A percentile compares a stretch with the other conserved stretches of the same genome.
Evolutionary conservation across 495 filamentous ascomycete species (phyloP).

Genomic region (Penicillium egyptiacum): DNA sequence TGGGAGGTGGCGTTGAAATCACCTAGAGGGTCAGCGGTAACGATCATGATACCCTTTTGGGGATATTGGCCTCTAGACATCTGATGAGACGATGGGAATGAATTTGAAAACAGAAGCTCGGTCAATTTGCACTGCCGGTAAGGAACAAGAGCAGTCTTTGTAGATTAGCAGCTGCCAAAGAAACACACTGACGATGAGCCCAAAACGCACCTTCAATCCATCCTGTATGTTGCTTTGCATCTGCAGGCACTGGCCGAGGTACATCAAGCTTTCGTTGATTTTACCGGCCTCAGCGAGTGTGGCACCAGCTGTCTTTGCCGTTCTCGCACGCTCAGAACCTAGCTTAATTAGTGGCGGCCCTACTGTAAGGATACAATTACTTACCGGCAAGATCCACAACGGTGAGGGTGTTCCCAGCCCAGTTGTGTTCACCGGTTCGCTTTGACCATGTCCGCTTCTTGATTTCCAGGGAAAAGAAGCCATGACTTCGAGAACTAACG

Average conservation of each 20-base stretch:
- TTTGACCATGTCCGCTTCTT: constrained; percentile 69
- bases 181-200: neutral
- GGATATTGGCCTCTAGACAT: constrained; percentile 58
- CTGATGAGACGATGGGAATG: constrained; percentile 69
- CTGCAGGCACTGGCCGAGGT: constrained; percentile 93
- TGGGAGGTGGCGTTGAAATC: constrained; percentile 97
- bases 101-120: constrained; percentile 94
- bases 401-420: constrained; percentile 79
- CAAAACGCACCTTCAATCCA: constrained; percentile 64
- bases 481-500: constrained; percentile 85
- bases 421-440: constrained; percentile 54
- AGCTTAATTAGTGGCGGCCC: constrained; percentile 14
- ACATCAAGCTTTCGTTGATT: constrained; percentile 98
- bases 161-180: neutral
- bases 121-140: constrained; percentile 97
- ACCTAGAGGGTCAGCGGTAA: constrained; percentile 89
- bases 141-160: constrained; percentile 75
- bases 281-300: constrained; percentile 94
- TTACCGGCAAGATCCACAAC: constrained; percentile 89
- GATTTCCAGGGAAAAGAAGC: constrained; percentile 94
- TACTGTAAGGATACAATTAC: constrained; percentile 12
- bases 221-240: constrained; percentile 82
- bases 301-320: constrained; percentile 88
- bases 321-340: constrained; percentile 86
- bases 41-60: constrained; percentile 93